Evolutionary conservation across 1,284 basidiomycete species (phyloP).

Genomic region (Ganoderma lucidum): DNA sequence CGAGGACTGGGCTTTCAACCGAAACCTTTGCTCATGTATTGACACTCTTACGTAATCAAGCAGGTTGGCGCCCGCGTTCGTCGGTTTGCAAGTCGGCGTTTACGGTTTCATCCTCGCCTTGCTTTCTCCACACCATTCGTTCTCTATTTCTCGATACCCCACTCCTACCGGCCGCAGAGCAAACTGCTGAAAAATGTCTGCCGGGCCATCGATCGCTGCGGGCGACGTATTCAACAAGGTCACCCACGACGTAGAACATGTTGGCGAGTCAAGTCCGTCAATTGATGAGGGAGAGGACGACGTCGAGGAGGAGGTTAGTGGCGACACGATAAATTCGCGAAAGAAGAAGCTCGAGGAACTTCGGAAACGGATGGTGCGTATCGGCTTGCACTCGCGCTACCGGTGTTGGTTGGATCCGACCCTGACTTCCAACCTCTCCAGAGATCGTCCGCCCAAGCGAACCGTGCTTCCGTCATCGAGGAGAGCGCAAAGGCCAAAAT

Average conservation of each 20-base stretch:
- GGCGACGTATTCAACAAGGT: conserved; percentile 26
- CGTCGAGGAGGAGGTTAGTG: conserved; percentile 14
- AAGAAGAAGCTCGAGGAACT: conserved; percentile 81
- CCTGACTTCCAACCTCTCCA: conserved; percentile 41
- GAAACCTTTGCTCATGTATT: neutral
- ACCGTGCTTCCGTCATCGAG: conserved; percentile 84
- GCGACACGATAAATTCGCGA: conserved; percentile 68
- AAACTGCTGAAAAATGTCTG: conserved; percentile 12
- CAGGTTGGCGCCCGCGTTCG: neutral
- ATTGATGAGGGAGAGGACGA: conserved; percentile 29
- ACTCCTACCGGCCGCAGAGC: neutral
- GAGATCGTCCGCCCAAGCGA: conserved; percentile 81
- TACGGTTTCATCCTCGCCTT: neutral
- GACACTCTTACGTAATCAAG: neutral
- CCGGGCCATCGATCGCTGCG: conserved; percentile 5
- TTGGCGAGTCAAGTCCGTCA: conserved; percentile 39
- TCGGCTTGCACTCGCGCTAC: neutral
- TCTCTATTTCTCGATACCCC: neutral
- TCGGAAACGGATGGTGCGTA: conserved; percentile 77
- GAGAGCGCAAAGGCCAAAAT: conserved; percentile 82
- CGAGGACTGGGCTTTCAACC: neutral
- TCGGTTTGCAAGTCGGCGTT: neutral
- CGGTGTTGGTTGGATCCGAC: conserved; percentile 25
- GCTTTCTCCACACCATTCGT: neutral
- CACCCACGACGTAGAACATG: conserved; percentile 39